Base-by-base conservation (phyloP, 75 land plant genomes). In the Adiantum capillusveneris region DNA sequence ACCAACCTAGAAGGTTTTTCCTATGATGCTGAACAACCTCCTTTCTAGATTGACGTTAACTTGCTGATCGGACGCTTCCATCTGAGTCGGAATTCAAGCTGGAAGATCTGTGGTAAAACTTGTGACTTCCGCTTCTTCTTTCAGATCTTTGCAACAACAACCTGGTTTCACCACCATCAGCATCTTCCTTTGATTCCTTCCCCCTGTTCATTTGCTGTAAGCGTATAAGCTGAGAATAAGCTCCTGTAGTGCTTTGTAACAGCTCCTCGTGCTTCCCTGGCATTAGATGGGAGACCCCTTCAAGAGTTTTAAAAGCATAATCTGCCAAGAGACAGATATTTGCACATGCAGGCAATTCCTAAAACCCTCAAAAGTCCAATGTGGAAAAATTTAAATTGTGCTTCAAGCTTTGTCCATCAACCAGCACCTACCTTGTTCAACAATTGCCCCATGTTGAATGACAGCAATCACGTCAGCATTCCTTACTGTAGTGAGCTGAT, bases 381-480 rank as follows among this genome's bases (percentile, higher is more conserved):
- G n/a, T n/a, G n/a, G n/a, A n/a, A n/a, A n/a, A n/a, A n/a, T n/a
- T n/a, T n/a, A n/a, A n/a, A n/a, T n/a, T n/a, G n/a, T n/a, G n/a
- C n/a, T n/a, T n/a, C n/a, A n/a, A n/a, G n/a, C n/a, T n/a, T n/a
- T n/a, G n/a, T n/a, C n/a, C n/a, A n/a, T n/a, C n/a, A n/a, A n/a
- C n/a, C n/a, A n/a, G n/a, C n/a, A n/a, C n/a, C n/a, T n/a, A n/a
- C n/a, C 71, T 37, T 44, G 36, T 54, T 69, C 71, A 27, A 69
- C 57, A 29, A 93, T 81, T 17, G 80, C 75, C 25, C 94, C 98
- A 43, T 66, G 65, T 26, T 93, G 83, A 43, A 93, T 71, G 1
- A 93, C 98, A 39, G 84, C 89, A 36, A 93, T 93, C 54, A 76
- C 66, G 62, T 84, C 71, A 45, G 94, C 94, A 71, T 85, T 83